Evolutionary conservation across 2,329 filamentous ascomycete genomes (phyloP).

Genomic region (Fulvia fulva): DNA sequence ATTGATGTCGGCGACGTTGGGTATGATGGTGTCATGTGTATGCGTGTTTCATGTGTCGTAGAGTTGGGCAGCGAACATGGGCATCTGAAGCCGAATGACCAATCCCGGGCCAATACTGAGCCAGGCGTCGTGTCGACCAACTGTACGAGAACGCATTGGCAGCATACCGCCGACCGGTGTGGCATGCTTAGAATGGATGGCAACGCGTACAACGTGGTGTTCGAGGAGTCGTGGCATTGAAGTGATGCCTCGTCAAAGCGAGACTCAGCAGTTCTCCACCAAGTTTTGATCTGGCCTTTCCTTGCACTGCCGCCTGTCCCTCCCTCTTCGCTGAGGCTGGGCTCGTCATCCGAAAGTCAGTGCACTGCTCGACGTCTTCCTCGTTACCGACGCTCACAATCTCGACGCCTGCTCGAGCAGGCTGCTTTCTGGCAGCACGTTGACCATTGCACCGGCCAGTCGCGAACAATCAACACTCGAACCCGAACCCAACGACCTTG

Average conservation of each 20-base stretch:
- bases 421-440: neutral
- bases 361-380: neutral
- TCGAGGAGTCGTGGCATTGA: neutral
- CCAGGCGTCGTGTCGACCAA: neutral
- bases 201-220: neutral
- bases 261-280: neutral
- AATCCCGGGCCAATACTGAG: neutral
- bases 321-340: neutral
- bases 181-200: neutral
- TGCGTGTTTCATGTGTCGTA: neutral
- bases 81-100: neutral
- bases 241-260: neutral
- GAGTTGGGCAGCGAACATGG: neutral
- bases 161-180: neutral
- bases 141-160: neutral
- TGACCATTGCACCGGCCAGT: neutral
- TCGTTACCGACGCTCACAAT: neutral
- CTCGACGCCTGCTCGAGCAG: neutral
- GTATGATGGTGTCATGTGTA: neutral
- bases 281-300: neutral
- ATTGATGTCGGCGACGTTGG: neutral
- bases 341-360: neutral
- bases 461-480: neutral
- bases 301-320: too few species aligned
- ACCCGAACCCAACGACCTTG: neutral